Evolutionary conservation across 1,284 basidiomycete genomes (phyloP).

Genomic region (Apiotrichum domesticum): DNA sequence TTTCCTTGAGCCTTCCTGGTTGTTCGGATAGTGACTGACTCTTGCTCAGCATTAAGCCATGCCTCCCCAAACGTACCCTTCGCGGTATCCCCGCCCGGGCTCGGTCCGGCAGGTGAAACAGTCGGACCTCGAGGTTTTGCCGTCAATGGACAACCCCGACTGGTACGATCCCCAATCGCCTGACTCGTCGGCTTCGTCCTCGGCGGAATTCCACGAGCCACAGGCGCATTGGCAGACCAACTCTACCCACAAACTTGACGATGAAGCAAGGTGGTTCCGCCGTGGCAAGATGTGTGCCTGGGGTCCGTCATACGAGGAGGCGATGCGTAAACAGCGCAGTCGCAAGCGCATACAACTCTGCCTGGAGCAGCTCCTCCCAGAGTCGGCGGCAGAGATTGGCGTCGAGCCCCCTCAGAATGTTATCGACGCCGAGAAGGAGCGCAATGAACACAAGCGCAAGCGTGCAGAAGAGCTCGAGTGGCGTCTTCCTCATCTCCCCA

Average conservation of each 20-base stretch:
- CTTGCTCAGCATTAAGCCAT: slow-evolving; percentile 4
- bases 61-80: slow-evolving; percentile 9
- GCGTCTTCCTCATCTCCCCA: slow-evolving; percentile 39
- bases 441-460: slow-evolving; percentile 25
- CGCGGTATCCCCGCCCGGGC: not conserved
- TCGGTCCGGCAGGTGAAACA: slow-evolving; percentile 12
- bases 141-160: slow-evolving; percentile 32
- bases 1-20: not conserved
- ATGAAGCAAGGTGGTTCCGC: slow-evolving; percentile 37
- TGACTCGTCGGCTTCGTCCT: slow-evolving; percentile 19
- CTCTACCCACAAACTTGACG: slow-evolving; percentile 41
- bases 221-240: slow-evolving; percentile 31
- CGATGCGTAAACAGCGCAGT: slow-evolving; percentile 21
- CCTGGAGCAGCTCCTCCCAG: slow-evolving; percentile 38
- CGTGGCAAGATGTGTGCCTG: slow-evolving; percentile 45
- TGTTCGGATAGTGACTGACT: not conserved
- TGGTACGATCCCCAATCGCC: slow-evolving; percentile 37
- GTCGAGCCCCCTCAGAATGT: slow-evolving; percentile 30
- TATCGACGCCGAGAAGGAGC: slow-evolving; percentile 21
- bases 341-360: slow-evolving; percentile 35
- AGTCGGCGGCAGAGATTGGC: slow-evolving; percentile 36
- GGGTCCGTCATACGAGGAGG: slow-evolving; percentile 42
- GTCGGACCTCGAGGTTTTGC: slow-evolving; percentile 33
- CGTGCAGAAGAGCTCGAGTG: slow-evolving; percentile 26
- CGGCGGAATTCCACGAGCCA: slow-evolving; percentile 17